phyloP scores from a whole-genome alignment of 306 rosid genomes.

The Urtica urens region DNA sequence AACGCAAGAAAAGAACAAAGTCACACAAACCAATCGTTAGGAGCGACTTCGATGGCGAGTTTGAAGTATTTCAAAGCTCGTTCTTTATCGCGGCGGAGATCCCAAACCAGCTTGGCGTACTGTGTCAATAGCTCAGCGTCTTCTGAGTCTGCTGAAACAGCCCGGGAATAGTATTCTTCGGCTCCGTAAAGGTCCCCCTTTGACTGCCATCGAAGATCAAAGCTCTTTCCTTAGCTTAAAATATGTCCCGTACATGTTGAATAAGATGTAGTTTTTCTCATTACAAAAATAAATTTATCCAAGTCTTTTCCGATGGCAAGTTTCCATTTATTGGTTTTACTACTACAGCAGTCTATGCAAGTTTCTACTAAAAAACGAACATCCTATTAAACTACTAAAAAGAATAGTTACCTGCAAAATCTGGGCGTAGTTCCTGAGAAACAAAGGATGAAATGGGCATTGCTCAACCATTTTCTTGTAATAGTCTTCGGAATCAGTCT shows the following conservation, averaged over 20 bases:
- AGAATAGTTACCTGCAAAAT: conserved; percentile 44
- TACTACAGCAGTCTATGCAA: too few species aligned
- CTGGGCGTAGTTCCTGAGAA: conserved; percentile 55
- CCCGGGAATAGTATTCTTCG: conserved; percentile 57
- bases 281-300: background rate
- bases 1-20: background rate
- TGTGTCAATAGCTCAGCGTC: conserved; percentile 50
- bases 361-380: too few species aligned
- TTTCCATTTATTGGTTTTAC: too few species aligned
- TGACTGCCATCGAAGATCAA: conserved; percentile 33
- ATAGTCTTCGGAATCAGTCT: conserved; percentile 33
- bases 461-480: conserved; percentile 47
- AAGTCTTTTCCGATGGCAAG: background rate
- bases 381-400: too few species aligned
- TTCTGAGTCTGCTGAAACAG: conserved; percentile 55
- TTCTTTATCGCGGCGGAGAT: conserved; percentile 53
- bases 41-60: conserved; percentile 49
- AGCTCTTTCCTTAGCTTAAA: background rate
- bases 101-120: conserved; percentile 75
- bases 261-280: background rate
- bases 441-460: conserved; percentile 49
- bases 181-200: conserved; percentile 65
- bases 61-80: conserved; percentile 53
- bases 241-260: background rate
- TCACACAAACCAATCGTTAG: conserved; percentile 54